These are phyloP conservation scores for Alternaria sp. DNA, from an alignment of 2,329 filamentous ascomycete species.

Conservation along the genomic window DNA sequence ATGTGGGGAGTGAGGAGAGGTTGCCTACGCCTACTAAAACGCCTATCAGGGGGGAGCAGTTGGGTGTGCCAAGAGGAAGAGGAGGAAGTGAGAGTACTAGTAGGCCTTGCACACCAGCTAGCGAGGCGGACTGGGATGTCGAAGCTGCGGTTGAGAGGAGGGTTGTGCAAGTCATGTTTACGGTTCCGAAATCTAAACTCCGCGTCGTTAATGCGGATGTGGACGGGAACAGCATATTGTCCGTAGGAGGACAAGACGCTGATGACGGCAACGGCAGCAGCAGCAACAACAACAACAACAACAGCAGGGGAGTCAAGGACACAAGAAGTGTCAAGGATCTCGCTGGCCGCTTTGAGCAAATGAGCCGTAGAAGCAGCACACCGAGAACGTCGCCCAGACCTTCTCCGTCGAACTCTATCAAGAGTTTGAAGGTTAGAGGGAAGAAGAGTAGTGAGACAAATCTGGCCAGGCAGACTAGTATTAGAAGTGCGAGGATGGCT, in stretches of 20 bases:
- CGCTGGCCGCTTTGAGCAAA: slow-evolving; percentile 42
- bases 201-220: slow-evolving; percentile 79
- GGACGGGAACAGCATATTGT: slow-evolving; percentile 41
- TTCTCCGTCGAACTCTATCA: slow-evolving; percentile 31
- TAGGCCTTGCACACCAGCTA: slow-evolving; percentile 41
- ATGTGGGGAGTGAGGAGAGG: slow-evolving; percentile 36
- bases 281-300: too few species aligned
- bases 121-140: slow-evolving; percentile 61
- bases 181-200: slow-evolving; percentile 84
- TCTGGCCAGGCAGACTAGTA: slow-evolving; percentile 15
- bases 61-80: slow-evolving; percentile 24
- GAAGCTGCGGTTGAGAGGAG: slow-evolving; percentile 58
- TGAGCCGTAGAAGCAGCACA: slow-evolving; percentile 12
- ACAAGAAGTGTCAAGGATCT: slow-evolving; percentile 41
- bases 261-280: not conserved
- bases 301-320: slow-evolving; percentile 15
- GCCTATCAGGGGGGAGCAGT: slow-evolving; percentile 34
- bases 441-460: slow-evolving; percentile 29
- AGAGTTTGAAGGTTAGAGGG: slow-evolving; percentile 36
- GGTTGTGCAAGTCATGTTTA: slow-evolving; percentile 78
- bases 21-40: slow-evolving; percentile 41
- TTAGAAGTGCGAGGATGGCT: slow-evolving; percentile 1
- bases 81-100: too few species aligned
- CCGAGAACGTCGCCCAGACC: slow-evolving; percentile 26
- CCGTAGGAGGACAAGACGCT: slow-evolving; percentile 7